Conservation (phyloP, 2,329 filamentous ascomycete genomes). For the Hymenoscyphus albidus region DNA sequence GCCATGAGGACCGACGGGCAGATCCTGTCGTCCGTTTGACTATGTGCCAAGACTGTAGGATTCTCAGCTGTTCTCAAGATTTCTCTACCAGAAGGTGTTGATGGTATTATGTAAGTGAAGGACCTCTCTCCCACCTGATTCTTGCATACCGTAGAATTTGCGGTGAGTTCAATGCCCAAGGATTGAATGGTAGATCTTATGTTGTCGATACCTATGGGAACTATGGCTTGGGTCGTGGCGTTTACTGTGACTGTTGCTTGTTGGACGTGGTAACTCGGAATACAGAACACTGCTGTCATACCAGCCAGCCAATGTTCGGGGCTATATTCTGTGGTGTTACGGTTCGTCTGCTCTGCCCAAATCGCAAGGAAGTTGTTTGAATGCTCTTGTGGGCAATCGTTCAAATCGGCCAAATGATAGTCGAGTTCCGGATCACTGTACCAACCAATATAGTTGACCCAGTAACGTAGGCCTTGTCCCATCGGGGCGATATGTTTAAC, state of each 20-base stretch:
- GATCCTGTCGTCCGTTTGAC: not conserved
- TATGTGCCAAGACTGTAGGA: too few species aligned
- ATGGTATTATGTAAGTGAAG: not conserved
- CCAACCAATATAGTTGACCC: not conserved
- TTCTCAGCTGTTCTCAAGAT: not conserved
- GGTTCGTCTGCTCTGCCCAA: slow-evolving; percentile 21
- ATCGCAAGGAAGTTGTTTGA: slow-evolving; percentile 41
- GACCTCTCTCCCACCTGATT: not conserved
- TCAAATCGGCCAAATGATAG: slow-evolving; percentile 32
- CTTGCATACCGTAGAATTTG: not conserved
- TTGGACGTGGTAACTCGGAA: slow-evolving; percentile 45
- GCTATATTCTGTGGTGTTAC: not conserved
- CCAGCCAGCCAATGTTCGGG: slow-evolving; percentile 12
- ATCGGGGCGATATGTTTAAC: slow-evolving; percentile 3
- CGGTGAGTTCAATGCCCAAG: not conserved
- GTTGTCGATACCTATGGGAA: not conserved
- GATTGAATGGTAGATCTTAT: not conserved
- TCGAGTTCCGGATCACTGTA: slow-evolving; percentile 22
- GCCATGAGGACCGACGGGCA: not conserved
- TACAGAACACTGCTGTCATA: slow-evolving; percentile 42
- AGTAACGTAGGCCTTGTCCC: not conserved
- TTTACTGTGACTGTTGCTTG: slow-evolving; percentile 41
- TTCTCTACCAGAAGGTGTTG: not conserved
- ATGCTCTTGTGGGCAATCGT: slow-evolving; percentile 32
- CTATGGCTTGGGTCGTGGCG: slow-evolving; percentile 16